Evolutionary conservation across 345 rosid species (phyloP), one percentile per base, ranked within the genome.

Genomic region (Nephelium lappaceum): DNA sequence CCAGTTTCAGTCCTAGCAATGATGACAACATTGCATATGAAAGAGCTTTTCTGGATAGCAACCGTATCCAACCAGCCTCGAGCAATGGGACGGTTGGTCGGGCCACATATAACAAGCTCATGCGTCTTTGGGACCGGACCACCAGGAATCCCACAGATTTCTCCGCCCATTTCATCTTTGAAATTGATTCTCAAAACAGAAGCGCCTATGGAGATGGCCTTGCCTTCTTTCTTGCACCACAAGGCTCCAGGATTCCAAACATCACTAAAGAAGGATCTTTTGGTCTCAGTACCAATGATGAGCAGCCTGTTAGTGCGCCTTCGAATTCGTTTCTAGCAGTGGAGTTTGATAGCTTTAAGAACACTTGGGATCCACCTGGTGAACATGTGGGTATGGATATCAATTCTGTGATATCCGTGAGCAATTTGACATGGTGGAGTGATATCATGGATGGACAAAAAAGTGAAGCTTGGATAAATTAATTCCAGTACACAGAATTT

Each of bases 331-430:
- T 75, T 7, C 45, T 87, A 12, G 81, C 79, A 0, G 80, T 83
- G 2, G 83, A 84, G 41, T 87, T 87, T 12, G 81, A 87, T 60
- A 64, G 80, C 8, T 78, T n/a, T 66, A 23, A 5, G 5, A 74
- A 81, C 60, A 0, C 1, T 5, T 77, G 79, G 75, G 89, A 79
- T 72, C 83, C 79, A 0, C 10, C 12, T 0, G 11, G 11, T 25
- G 66, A 71, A 5, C 89, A 84, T 67, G 83, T 84, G 1, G 87
- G 83, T 2, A 76, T 81, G 9, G 43, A 84, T 64, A 21, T 80
- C 51, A 85, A 77, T 24, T 81, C 80, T 5, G 57, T 83, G 74
- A 18, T 39, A 27, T 87, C 83, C 0, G 69, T 25, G 15, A 14
- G 14, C 7, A 64, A 6, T 23, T 18, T 25, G 47, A 11, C 27